Evolutionary conservation across 2,329 filamentous ascomycete species (phyloP), one percentile per base, ranked within the genome.

Genomic region (Neopestalotiopsis sp.): DNA sequence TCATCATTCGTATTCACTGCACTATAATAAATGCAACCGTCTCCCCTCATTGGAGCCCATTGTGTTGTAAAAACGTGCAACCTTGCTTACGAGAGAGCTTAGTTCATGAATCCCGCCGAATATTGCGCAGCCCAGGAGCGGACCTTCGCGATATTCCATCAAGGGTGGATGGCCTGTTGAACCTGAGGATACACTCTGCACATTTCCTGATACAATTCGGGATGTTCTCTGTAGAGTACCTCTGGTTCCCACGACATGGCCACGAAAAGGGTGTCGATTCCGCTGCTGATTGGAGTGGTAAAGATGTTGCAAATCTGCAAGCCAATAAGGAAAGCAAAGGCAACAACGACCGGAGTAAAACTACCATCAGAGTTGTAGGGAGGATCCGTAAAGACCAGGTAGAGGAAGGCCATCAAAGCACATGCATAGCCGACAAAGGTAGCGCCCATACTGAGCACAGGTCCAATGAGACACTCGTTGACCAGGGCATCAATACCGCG

Each of bases 241-340:
- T 92, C 87, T 0, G 90, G 89, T 63, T 91, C 89, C 86, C 89
- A 91, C 0, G 88, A 89, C 60, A 87, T 83, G 0, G 94, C 94
- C 0, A 97, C 94, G 74, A 98, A 98, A 70, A 97, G 93, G 0
- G 95, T 97, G 73, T 97, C 93, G 71, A 97, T 89, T n/a, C 95
- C 95, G 75, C 91, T 95, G 71, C 91, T 91, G 68, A 98, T 85
- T 1, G 95, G 95, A 0, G 93, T 95, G 42, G 95, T 93, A 81
- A 98, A 97, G 72, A 97, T 89, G 79, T 97, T 92, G 78, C 91
- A 92, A 70, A 98, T 92, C 79, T 98, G 95, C 72, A 97, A 82
- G 6, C 95, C 95, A 72, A 98, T 95, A 66, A 98, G 83, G 82
- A 98, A 97, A 0, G 94, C 85, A 63, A 78, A 76, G 10, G 76